Conservation (phyloP, 129 eudicot species). For the Flaveria sonorensis region DNA sequence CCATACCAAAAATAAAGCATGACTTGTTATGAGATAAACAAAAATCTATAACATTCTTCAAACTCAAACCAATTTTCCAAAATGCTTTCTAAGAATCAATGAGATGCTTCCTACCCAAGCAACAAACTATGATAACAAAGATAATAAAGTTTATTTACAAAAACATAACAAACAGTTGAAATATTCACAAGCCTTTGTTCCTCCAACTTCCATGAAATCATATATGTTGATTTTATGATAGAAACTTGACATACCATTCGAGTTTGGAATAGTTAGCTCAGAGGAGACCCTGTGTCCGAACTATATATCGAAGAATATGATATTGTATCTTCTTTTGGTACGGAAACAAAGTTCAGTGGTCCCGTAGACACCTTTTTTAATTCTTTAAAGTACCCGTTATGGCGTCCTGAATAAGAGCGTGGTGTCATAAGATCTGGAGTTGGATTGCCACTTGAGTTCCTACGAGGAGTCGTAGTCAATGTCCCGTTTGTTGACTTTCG, state of each 20-base stretch:
- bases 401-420: conserved; percentile 67
- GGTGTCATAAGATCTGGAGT: conserved; percentile 63
- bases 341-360: conserved; percentile 65
- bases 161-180: conserved; percentile 23
- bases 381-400: conserved; percentile 69
- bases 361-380: conserved; percentile 62
- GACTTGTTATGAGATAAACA: neutral
- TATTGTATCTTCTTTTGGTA: conserved; percentile 72
- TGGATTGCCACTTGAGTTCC: conserved; percentile 55
- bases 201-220: conserved; percentile 27
- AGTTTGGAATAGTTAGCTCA: conserved; percentile 33
- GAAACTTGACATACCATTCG: conserved; percentile 24
- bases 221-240: neutral
- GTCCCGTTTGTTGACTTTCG: conserved; percentile 62
- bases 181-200: conserved; percentile 21
- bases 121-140: neutral
- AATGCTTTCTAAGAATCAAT: conserved; percentile 4
- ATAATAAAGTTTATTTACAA: conserved; percentile 13
- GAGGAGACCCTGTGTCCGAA: conserved; percentile 75
- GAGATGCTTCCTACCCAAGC: conserved; percentile 3
- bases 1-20: neutral
- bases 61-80: neutral
- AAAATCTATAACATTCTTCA: neutral
- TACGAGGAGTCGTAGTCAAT: conserved; percentile 57
- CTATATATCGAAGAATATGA: conserved; percentile 72